phyloP scores from a whole-genome alignment of 2,329 filamentous ascomycete species.

The Ophiostoma novo-ulmi region DNA sequence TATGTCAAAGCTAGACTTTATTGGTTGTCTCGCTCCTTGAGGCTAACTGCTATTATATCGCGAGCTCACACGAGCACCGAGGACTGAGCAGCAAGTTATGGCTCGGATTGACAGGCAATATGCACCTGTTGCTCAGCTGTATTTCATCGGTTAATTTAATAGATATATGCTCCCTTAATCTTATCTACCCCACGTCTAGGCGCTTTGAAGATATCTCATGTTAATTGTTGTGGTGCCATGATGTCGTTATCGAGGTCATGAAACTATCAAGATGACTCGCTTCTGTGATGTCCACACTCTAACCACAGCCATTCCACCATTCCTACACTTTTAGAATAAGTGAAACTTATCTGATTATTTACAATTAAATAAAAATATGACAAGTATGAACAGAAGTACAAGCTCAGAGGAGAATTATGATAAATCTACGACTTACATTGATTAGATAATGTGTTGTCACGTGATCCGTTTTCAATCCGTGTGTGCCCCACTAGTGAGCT shows the following conservation, averaged over 20 bases:
- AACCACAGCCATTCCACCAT: too few relatives aligned
- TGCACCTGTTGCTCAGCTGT: too few relatives aligned
- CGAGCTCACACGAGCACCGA: neutral
- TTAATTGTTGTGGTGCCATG: neutral
- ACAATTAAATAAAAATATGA: too few relatives aligned
- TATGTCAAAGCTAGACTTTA: neutral
- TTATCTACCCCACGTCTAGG: neutral
- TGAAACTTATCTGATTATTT: too few relatives aligned
- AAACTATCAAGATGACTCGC: neutral
- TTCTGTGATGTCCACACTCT: neutral
- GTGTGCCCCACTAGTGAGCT: neutral
- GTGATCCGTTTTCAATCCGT: neutral
- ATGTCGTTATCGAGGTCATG: neutral
- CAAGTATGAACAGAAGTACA: too few relatives aligned
- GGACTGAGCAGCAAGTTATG: neutral
- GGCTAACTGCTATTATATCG: neutral
- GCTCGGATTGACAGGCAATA: neutral
- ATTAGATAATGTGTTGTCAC: neutral
- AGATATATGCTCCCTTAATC: neutral
- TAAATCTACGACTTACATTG: neutral
- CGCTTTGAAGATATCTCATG: neutral
- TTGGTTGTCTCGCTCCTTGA: neutral
- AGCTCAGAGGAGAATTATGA: neutral
- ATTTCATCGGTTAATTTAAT: too few relatives aligned
- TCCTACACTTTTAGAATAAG: too few relatives aligned